These are phyloP conservation scores for Arctium minus DNA, from an alignment of 129 eudicot species.

Conservation along the genomic window DNA sequence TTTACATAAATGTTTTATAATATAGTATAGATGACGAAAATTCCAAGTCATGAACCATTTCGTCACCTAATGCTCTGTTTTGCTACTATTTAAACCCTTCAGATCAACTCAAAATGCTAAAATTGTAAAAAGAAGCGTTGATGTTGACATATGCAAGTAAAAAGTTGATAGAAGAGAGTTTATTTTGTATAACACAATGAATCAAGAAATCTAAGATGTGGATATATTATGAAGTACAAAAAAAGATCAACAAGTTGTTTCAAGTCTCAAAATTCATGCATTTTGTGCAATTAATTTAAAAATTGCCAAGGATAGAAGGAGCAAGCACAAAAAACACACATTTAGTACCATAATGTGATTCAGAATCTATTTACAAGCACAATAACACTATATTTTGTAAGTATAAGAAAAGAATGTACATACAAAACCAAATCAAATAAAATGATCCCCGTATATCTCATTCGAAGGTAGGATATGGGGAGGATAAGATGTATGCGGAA, in stretches of 20 bases:
- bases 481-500: no score
- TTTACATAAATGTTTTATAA: no score
- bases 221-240: neutral
- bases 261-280: no score
- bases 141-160: neutral
- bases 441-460: no score
- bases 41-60: neutral
- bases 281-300: neutral
- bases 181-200: neutral
- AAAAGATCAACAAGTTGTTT: neutral
- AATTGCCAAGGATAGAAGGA: neutral
- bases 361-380: slow-evolving; percentile 13
- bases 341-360: neutral
- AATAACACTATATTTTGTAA: neutral
- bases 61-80: neutral
- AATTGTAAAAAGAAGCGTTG: neutral
- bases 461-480: no score
- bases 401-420: neutral
- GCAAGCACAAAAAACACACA: neutral
- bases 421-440: no score
- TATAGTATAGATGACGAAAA: no score
- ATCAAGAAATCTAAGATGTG: neutral
- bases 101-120: no score
- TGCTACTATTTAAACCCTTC: neutral
- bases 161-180: neutral